phyloP scores from a whole-genome alignment of 768 basidiomycete species.

The Auriscalpium vulgare region DNA sequence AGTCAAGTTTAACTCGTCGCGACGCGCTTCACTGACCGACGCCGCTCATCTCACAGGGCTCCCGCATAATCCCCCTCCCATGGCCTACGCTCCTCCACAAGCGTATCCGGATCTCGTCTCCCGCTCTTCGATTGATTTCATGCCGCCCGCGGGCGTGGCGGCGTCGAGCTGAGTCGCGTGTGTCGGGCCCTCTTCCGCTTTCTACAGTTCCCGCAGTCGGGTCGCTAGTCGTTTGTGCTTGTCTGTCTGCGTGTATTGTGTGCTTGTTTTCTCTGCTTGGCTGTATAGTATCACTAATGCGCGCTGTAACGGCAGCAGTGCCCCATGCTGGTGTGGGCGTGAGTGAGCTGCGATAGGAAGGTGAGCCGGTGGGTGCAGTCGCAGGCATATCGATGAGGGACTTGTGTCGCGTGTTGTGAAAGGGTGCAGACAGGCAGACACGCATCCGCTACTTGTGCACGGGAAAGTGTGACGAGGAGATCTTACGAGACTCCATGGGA shows the following conservation, averaged over 20 bases:
- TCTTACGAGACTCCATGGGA: no score
- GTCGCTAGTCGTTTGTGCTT: background rate
- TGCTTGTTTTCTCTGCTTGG: background rate
- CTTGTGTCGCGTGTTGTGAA: no score
- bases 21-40: no score
- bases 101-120: background rate
- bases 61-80: background rate
- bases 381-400: background rate
- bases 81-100: background rate
- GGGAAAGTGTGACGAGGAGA: no score
- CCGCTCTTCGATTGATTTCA: background rate
- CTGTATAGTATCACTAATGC: background rate
- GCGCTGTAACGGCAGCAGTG: background rate
- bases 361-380: background rate
- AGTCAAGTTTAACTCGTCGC: background rate
- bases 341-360: background rate
- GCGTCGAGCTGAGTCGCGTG: background rate
- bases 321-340: background rate
- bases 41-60: no score
- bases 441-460: no score
- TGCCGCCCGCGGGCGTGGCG: background rate
- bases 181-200: background rate
- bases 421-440: no score
- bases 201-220: background rate
- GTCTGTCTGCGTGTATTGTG: background rate